phyloP scores from a whole-genome alignment of 2,329 filamentous ascomycete species.

The Trichophyton mentagrophytes region DNA sequence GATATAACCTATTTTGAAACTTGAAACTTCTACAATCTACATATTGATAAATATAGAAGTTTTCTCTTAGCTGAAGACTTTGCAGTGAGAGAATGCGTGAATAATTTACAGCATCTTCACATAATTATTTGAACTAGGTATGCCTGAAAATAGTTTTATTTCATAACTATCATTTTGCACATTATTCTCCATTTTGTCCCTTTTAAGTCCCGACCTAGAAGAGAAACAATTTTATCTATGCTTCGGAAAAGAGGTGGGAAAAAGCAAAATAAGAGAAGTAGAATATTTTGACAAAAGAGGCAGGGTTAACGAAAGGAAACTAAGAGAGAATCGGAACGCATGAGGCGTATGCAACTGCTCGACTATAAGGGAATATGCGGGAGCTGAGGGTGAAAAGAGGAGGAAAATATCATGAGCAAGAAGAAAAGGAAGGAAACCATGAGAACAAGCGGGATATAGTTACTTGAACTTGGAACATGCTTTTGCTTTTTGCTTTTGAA shows the following conservation, averaged over 20 bases:
- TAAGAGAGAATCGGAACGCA: background rate
- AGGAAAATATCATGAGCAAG: background rate
- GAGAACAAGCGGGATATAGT: background rate
- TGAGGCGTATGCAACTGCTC: background rate
- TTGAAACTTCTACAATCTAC: background rate
- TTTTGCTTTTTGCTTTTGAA: background rate
- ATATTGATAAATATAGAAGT: background rate
- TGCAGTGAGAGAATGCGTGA: background rate
- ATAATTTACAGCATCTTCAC: background rate
- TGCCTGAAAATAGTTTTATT: background rate
- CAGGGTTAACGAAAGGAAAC: background rate
- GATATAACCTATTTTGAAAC: background rate
- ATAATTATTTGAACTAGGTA: background rate
- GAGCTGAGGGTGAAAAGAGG: background rate
- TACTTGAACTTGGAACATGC: background rate
- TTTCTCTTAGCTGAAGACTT: no score
- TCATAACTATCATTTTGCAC: background rate
- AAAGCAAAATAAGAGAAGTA: background rate
- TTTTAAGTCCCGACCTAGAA: background rate
- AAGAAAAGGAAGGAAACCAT: background rate
- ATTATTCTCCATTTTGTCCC: background rate
- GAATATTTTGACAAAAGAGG: background rate
- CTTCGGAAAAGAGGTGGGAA: background rate
- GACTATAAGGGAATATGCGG: background rate
- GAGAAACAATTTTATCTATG: background rate